Evolutionary conservation across 768 basidiomycete genomes (phyloP), one percentile per base, ranked within the genome.

Genomic region (Mycena capillaripes): DNA sequence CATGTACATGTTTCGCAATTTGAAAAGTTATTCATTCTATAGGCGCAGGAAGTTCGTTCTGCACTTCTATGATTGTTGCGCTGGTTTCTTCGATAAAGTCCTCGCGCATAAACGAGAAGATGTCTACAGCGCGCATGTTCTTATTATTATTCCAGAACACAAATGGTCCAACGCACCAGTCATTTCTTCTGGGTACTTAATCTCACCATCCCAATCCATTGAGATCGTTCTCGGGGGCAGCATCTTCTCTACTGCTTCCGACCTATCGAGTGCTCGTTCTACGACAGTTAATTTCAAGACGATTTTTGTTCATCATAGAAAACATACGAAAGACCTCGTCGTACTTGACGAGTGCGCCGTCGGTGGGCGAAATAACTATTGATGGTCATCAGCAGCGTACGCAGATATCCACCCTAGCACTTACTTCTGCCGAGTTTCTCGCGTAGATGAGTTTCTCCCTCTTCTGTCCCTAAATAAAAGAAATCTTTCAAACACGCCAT

Each of bases 201-300:
- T 46, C 14, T 66, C 52, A 21, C 56, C 52, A 17, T 72, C 71
- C 71, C 71, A 72, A 30, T 72, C 65, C 71, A 67, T 42, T 10
- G 32, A 48, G 17, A 66, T 44, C 25, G 32, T 21, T 42, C 70
- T 48, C 0, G 70, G 70, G n/a, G 70, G 70, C 10, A 71, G 21
- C 69, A 70, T 70, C 44, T 64, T 70, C 21, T 70, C 69, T 2
- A 65, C 36, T 17, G 64, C 56, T 50, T 66, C 58, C 6, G 71
- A 66, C 25, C 65, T 55, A 29, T 66, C 53, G 16, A 66, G 58
- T 9, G 59, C 58, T 1, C 36, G 50, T 62, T 57, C 65, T 72
- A 4, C 21, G 56, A 46, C 14, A 17, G 16, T 59, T 3, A 46
- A 14, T 44, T 2, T 46, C n/a, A 9, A 11, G 12, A 7, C 2